A percentile compares a stretch with the other conserved stretches of the same genome.
Conservation (phyloP, 139 green algal species). For the Pseudopediastrum boryanum region DNA sequence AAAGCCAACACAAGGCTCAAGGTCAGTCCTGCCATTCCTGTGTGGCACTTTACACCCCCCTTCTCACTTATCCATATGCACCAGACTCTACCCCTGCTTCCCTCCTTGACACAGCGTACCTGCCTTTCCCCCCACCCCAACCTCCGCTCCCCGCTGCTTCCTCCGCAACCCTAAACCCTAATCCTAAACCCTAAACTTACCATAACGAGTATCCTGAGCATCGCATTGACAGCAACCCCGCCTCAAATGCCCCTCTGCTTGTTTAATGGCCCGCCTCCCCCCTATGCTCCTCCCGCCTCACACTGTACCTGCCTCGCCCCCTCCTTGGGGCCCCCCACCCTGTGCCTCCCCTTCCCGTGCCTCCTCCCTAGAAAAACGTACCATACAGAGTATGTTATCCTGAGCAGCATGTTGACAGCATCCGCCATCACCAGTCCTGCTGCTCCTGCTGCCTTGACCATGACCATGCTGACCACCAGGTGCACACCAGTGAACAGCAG, state of each 20-base stretch:
- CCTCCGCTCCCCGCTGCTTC: too few species aligned
- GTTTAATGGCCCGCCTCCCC: not conserved
- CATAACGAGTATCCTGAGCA: not conserved
- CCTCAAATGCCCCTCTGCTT: not conserved
- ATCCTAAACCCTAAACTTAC: too few species aligned
- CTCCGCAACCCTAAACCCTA: too few species aligned
- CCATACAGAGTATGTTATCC: constrained; percentile 72
- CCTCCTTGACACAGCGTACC: too few species aligned
- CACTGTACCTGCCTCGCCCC: not conserved
- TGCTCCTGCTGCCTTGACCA: constrained; percentile 48
- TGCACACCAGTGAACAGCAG: constrained; percentile 61
- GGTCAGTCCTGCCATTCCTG: too few species aligned
- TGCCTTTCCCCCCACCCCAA: too few species aligned
- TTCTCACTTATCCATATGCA: too few species aligned
- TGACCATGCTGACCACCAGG: constrained; percentile 50
- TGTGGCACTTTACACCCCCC: too few species aligned
- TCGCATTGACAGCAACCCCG: not conserved
- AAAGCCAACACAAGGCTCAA: too few species aligned
- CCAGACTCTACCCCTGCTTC: too few species aligned
- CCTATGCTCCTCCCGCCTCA: not conserved
- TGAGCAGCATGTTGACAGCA: constrained; percentile 74
- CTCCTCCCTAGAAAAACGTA: constrained; percentile 41
- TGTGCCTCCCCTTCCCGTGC: not conserved
- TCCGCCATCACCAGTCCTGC: constrained; percentile 78
- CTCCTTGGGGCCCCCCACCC: not conserved